A percentile compares a stretch with the other conserved stretches of the same genome.
Conservation (phyloP, 257 asterid species). For the Solanum bulbocastanum region DNA sequence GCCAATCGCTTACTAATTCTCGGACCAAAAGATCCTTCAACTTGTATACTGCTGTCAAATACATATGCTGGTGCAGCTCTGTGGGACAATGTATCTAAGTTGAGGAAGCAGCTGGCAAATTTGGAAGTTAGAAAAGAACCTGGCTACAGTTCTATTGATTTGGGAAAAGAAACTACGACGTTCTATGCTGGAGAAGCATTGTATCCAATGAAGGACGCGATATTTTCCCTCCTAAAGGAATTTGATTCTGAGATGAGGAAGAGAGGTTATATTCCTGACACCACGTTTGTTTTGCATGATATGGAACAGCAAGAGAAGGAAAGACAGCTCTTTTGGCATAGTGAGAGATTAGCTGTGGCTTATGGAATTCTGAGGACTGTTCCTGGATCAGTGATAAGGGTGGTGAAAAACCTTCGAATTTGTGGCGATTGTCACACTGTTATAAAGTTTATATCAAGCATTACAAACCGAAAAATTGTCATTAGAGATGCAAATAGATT, state of each 20-base stretch:
- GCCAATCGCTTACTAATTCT: constrained; percentile 42
- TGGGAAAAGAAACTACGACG: constrained; percentile 47
- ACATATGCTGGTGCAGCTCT: constrained; percentile 43
- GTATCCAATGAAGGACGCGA: constrained; percentile 48
- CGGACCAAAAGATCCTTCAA: constrained; percentile 53
- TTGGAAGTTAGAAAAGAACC: constrained; percentile 56
- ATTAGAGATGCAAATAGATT: constrained; percentile 64
- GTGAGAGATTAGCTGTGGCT: constrained; percentile 71
- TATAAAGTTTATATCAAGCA: constrained; percentile 39
- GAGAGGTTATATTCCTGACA: constrained; percentile 64
- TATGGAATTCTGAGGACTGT: constrained; percentile 61
- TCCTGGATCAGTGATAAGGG: constrained; percentile 37
- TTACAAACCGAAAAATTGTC: constrained; percentile 36
- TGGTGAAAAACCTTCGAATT: constrained; percentile 58
- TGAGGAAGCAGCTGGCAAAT: constrained; percentile 40
- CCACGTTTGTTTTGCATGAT: constrained; percentile 56
- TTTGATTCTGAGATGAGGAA: constrained; percentile 57
- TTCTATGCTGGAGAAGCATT: constrained; percentile 65
- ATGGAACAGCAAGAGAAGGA: constrained; percentile 69
- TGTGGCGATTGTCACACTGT: constrained; percentile 66
- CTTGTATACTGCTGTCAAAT: constrained; percentile 54
- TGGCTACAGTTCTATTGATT: constrained; percentile 55
- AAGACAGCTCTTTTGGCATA: constrained; percentile 77
- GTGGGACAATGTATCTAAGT: constrained; percentile 57
- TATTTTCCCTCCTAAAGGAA: constrained; percentile 31